Evolutionary conservation across 805 yeast species (phyloP).

Genomic region (Yamadazyma paraphyllophila): DNA sequence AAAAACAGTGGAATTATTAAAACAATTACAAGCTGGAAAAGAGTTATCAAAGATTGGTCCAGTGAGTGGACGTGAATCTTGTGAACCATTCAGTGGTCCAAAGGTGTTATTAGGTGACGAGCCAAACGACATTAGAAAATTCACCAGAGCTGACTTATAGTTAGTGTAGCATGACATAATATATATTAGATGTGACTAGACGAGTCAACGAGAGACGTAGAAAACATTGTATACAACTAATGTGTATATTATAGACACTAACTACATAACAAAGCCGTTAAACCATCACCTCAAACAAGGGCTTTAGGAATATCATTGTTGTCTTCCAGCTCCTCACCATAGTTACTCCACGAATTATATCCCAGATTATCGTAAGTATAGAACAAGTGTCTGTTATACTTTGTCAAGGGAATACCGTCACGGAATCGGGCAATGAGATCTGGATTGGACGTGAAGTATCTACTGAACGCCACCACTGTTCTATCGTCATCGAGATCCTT

Average conservation of each 20-base stretch:
- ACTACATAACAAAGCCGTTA: no score
- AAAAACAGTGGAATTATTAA: conserved; percentile 57
- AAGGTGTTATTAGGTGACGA: conserved; percentile 58
- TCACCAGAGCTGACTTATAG: conserved; percentile 71
- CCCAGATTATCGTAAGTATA: conserved; percentile 33
- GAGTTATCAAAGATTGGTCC: conserved; percentile 57
- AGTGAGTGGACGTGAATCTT: conserved; percentile 60
- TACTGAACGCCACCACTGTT: conserved; percentile 42
- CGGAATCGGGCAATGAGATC: conserved; percentile 38
- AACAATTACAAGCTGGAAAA: conserved; percentile 63
- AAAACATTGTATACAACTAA: not conserved
- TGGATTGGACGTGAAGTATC: conserved; percentile 45
- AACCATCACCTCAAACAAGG: no score
- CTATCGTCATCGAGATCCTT: conserved; percentile 22
- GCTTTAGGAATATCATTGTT: conserved; percentile 2
- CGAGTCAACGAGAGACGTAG: no score
- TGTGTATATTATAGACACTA: no score
- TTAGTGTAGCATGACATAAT: not conserved
- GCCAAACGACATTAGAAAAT: conserved; percentile 66
- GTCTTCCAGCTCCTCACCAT: conserved; percentile 6
- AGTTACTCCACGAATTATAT: conserved; percentile 18
- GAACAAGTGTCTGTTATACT: conserved; percentile 40
- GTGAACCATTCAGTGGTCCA: conserved; percentile 76
- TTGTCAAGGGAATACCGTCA: conserved; percentile 32
- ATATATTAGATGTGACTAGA: not conserved